Base-by-base conservation (phyloP, 805 yeast genomes). In the Ogataea paradorogensis region DNA sequence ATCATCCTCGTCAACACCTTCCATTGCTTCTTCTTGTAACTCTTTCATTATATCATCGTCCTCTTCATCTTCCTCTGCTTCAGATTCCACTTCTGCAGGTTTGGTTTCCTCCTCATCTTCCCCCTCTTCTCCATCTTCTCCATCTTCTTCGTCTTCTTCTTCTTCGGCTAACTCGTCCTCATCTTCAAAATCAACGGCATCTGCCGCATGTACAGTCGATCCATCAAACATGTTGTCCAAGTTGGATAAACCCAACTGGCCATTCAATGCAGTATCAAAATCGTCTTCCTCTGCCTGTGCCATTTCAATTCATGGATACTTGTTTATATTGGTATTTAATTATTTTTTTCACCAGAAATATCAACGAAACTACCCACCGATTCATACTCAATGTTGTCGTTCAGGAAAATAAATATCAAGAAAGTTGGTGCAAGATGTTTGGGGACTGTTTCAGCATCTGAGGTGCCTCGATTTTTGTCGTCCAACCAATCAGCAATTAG, bases 141-240 rank as follows among this genome's bases (percentile, higher is more conserved):
- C 30, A 33, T 50, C 13, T 44, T 52, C 43, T 30, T 70, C 22
- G 63, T 69, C 57, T 3, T 22, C 29, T 40, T 86, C 95, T 32
- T 90, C 96, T 16, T 90, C 97, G 0, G 97, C 97, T 34, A 90
- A 67, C 61, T 90, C 97, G 50, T 90, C 97, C 54, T 86, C 95
- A 58, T 87, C 96, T 55, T 87, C 96, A 58, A 85, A 91, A 61
- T 91, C 98, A 23, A 89, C 69, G 8, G 99, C 99, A 60, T 90
- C 91, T 6, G 78, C 96, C 1, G 93, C 90, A 61, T 90, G 98
- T 39, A 74, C 72, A 2, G 85, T 66, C 61, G 75, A 66, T 14
- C 76, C 81, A 23, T 66, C 73, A 38, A 59, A 59, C 53, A 63
- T 48, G 18, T 49, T 53, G 13, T 61, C 65, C 20, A 62, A 51